Base-by-base conservation (phyloP, 768 basidiomycete genomes). In the Xerocomellus intermedius region DNA sequence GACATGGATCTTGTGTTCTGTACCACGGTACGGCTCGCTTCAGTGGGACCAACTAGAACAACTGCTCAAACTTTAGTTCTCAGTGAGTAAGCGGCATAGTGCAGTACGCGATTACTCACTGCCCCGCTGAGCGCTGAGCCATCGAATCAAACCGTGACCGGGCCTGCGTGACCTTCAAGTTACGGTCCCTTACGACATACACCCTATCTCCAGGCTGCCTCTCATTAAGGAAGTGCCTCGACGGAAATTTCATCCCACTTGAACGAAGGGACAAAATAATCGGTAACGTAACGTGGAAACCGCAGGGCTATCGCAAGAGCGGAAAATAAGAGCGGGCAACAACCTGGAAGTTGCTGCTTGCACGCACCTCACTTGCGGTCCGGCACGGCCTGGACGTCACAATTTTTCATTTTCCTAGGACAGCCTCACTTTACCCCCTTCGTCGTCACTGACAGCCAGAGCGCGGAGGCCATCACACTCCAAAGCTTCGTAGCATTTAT, bases 261-360 rank as follows among this genome's bases (percentile, higher is more conserved):
- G 53, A 49, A 53, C 33, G 43, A 35, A 41, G 42, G 42, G 50
- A 64, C 57, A 57, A 52, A 53, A 42, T 39, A 41, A 47, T 48
- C 7, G 51, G 55, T 68, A 57, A 66, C 65, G 65, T 68, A 66
- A 66, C 57, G 55, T 65, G 60, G 65, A 66, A 63, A 55, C 46
- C 41, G 19, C 37, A 54, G 45, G 37, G 41, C 44, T 52, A 50
- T 55, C 50, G 33, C 59, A 52, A 44, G 43, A 19, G 66, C 57
- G 63, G 66, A 68, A 62, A 65, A 47, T 50, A 47, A 53, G 51
- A 26, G 42, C 37, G n/a, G 24, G 42, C 46, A 50, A 42, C 58
- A 55, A 46, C 46, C 48, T 48, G 52, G 48, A 58, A 52, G 46
- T 44, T 37, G 56, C 26, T 44, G 45, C 30, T 48, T 54, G 52